phyloP scores from a whole-genome alignment of 371 early-diverging fungal species.

The Actinomortierella wolfii region DNA sequence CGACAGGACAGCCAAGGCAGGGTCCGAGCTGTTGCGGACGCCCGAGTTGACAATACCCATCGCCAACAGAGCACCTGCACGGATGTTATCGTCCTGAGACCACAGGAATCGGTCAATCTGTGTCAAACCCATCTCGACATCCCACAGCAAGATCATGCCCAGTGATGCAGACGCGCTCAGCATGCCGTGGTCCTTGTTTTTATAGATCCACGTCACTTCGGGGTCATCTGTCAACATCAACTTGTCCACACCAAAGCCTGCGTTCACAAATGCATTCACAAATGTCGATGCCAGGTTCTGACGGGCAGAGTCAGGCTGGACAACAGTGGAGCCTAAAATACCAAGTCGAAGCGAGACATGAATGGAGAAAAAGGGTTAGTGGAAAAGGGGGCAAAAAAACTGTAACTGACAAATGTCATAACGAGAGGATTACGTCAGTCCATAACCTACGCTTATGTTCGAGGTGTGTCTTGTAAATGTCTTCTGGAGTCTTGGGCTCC shows the following conservation, averaged over 20 bases:
- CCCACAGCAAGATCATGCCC: conserved; percentile 93
- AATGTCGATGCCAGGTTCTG: conserved; percentile 96
- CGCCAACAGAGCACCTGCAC: conserved; percentile 95
- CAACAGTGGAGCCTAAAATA: conserved; percentile 62
- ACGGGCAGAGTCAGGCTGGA: conserved; percentile 89
- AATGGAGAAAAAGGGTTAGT: too few species aligned
- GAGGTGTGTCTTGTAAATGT: conserved; percentile 96
- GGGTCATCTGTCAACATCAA: conserved; percentile 83
- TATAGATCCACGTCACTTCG: conserved; percentile 89
- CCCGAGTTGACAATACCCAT: conserved; percentile 92
- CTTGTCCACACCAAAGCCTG: conserved; percentile 94
- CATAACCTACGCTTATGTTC: conserved; percentile 83
- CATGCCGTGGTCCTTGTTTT: conserved; percentile 97
- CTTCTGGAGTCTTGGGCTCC: conserved; percentile 96
- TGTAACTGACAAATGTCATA: too few species aligned
- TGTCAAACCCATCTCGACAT: conserved; percentile 88
- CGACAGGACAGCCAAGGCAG: conserved; percentile 88
- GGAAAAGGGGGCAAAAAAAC: too few species aligned
- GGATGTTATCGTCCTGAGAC: conserved; percentile 75
- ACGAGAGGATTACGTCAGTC: too few species aligned
- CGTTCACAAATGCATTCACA: conserved; percentile 98
- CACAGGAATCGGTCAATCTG: conserved; percentile 95
- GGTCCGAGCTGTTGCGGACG: conserved; percentile 90
- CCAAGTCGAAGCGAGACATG: too few species aligned
- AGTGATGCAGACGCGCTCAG: conserved; percentile 94